A percentile compares a stretch with the other conserved stretches of the same genome.
These are phyloP conservation scores for Colletotrichum lindemuthianum DNA, from an alignment of 2,329 filamentous ascomycete genomes.

Conservation along the genomic window DNA sequence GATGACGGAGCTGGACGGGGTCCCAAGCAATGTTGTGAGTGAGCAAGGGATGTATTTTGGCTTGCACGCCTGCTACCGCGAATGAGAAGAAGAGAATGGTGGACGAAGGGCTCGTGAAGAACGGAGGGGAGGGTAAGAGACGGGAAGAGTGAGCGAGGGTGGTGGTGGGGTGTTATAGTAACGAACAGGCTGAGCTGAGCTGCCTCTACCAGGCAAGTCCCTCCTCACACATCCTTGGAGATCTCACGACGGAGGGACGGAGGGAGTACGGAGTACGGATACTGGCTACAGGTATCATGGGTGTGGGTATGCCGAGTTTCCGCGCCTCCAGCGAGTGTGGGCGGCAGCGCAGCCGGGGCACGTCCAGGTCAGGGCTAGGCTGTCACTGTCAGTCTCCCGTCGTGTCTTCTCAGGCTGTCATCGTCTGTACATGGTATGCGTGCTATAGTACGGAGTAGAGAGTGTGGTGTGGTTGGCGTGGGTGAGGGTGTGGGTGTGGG, in stretches of 20 bases:
- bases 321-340: too few relatives aligned
- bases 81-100: slow-evolving; percentile 67
- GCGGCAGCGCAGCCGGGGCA: too few relatives aligned
- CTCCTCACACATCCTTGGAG: slow-evolving; percentile 6
- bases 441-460: too few relatives aligned
- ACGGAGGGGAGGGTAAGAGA: slow-evolving; percentile 57
- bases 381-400: slow-evolving; percentile 17
- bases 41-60: slow-evolving; percentile 57
- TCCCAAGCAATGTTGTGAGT: slow-evolving; percentile 50
- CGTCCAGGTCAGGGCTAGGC: neutral
- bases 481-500: neutral
- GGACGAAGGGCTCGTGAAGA: slow-evolving; percentile 68
- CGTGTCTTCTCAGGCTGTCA: slow-evolving; percentile 19
- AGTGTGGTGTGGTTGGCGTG: too few relatives aligned
- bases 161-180: slow-evolving; percentile 62
- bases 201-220: slow-evolving; percentile 1
- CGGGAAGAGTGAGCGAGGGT: slow-evolving; percentile 52
- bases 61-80: slow-evolving; percentile 70
- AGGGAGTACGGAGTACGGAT: too few relatives aligned
- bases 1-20: slow-evolving; percentile 62
- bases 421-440: neutral
- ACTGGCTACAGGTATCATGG: too few relatives aligned
- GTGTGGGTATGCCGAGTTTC: too few relatives aligned
- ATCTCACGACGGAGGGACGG: too few relatives aligned
- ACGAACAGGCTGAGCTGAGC: slow-evolving; percentile 17